Base-by-base conservation (phyloP, 139 green algal genomes). In the Desmodesmus armatus region DNA sequence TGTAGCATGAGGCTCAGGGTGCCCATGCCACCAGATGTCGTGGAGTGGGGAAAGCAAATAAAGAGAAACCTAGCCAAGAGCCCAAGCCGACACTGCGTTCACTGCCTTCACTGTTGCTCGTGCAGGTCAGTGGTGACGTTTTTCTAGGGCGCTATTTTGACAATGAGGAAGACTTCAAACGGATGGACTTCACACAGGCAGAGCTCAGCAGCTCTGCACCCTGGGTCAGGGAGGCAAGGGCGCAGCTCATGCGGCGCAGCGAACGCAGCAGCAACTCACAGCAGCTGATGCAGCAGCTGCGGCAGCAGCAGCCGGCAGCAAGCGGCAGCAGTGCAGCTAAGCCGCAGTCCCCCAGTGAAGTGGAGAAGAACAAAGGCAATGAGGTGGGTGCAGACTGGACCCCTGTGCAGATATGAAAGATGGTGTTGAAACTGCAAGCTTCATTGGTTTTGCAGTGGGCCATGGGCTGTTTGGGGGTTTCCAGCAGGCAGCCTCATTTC, bases 111-210 rank as follows among this genome's bases (percentile, higher is more conserved):
- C n/a, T 7, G 47, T 55, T 62, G 62, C 31, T 47, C 1, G 11
- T 27, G 53, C 89, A 97, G 94, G 92, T 97, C 44, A 88, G 86
- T 3, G 96, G 96, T 15, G 96, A 98, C 87, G 95, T 91, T 0
- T 98, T 98, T 86, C 47, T 98, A 33, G 92, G 88, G 9, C 90
- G 94, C 3, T 75, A 98, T 0, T 91, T 94, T 78, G 96, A 98
- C 87, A 93, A 98, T 83, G 96, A 96, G 6, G 95, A 98, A 51
- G 83, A 93, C 6, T 98, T 98, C 78, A 82, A 91, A 37, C 88
- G 95, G 0, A 41, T 94, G 78, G 91, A 98, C 89, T 92, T 98
- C 66, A 78, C 23, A 0, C 37, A 93, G 23, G 29, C 41, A 17
- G 94, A 97, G 63, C 80, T 97, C 21, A 92, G 89, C 31, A 95